Percentiles rank a stretch among this genome's conserved stretches.
Evolutionary conservation across 257 asterid genomes (phyloP).

Genomic region (Nicotiana benthamiana): DNA sequence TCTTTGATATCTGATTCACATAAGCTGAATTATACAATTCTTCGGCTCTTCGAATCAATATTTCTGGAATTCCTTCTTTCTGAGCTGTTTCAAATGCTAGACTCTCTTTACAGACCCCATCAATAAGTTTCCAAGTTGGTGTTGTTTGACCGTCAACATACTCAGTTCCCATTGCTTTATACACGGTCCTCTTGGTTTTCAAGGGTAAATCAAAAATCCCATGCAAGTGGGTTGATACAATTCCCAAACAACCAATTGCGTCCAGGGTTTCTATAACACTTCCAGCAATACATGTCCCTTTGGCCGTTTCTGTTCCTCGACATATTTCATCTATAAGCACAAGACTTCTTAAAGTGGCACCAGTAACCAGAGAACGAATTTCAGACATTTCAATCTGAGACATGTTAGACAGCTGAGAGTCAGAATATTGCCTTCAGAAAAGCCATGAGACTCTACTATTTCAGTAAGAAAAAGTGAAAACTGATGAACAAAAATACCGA

Average conservation of each 20-base stretch:
- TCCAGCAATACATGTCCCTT: constrained; percentile 98
- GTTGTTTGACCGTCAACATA: constrained; percentile 41
- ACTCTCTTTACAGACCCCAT: constrained; percentile 90
- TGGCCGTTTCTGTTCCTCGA: constrained; percentile 97
- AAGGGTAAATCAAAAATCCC: constrained; percentile 81
- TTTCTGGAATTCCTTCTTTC: constrained; percentile 77
- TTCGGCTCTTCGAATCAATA: constrained; percentile 63
- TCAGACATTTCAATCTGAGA: constrained; percentile 96
- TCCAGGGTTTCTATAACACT: constrained; percentile 83
- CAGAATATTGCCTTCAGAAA: background rate
- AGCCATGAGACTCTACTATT: background rate
- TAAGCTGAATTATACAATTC: constrained; percentile 60
- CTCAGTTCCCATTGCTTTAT: constrained; percentile 88
- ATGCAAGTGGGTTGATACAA: constrained; percentile 90
- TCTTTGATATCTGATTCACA: constrained; percentile 17
- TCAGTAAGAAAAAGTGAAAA: background rate
- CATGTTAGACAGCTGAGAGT: constrained; percentile 1
- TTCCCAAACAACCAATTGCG: constrained; percentile 60
- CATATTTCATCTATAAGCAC: constrained; percentile 93
- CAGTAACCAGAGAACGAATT: constrained; percentile 62
- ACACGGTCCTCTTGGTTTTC: constrained; percentile 37
- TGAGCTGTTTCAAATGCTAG: constrained; percentile 95
- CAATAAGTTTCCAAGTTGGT: constrained; percentile 83
- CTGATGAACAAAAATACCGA: background rate
- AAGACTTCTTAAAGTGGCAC: constrained; percentile 83